These are phyloP conservation scores for Taphrina deformans DNA, from an alignment of 1,139 yeast species.

Conservation along the genomic window DNA sequence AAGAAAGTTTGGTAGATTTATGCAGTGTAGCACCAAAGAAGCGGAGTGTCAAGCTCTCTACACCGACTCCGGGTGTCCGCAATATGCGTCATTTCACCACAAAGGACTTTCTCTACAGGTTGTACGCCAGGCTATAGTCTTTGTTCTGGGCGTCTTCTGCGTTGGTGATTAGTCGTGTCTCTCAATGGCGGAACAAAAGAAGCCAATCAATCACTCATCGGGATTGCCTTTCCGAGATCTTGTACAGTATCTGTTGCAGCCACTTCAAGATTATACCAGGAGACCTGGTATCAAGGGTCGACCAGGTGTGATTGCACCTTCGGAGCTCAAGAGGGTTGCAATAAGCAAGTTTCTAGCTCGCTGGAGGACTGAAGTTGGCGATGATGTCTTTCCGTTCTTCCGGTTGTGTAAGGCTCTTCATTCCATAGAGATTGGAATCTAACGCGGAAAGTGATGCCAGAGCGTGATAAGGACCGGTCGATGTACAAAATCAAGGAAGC, in stretches of 20 bases:
- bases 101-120: too few species aligned
- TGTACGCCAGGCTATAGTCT: too few species aligned
- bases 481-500: conserved; percentile 49
- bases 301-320: neutral
- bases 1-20: too few species aligned
- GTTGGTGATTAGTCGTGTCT: too few species aligned
- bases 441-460: conserved; percentile 43
- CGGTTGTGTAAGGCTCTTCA: conserved; percentile 49
- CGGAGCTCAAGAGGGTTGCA: conserved; percentile 45
- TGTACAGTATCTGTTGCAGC: conserved; percentile 27
- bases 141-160: too few species aligned
- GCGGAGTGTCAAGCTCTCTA: too few species aligned
- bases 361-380: conserved; percentile 69
- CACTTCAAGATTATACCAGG: conserved; percentile 10
- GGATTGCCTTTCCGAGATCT: conserved; percentile 20
- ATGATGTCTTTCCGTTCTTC: conserved; percentile 67
- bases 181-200: too few species aligned
- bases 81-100: too few species aligned
- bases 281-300: conserved; percentile 3
- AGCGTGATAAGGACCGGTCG: conserved; percentile 50
- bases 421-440: neutral
- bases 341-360: conserved; percentile 54
- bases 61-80: too few species aligned
- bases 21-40: too few species aligned
- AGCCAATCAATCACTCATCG: conserved; percentile 12